These are phyloP conservation scores for Vitis hybrid DNA, from an alignment of 177 flowering plant species.

Conservation along the genomic window DNA sequence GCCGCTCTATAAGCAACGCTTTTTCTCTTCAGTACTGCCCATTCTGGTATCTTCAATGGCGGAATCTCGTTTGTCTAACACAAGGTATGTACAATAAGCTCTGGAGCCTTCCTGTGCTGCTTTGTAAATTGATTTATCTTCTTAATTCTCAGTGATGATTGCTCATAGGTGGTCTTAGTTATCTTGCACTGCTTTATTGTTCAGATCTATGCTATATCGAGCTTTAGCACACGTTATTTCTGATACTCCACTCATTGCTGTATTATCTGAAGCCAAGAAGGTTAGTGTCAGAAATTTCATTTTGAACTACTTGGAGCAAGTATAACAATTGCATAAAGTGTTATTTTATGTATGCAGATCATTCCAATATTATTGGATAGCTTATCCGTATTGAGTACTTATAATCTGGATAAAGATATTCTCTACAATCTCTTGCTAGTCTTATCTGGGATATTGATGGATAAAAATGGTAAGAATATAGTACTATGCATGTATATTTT, in stretches of 20 bases:
- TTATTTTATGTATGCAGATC: constrained; percentile 51
- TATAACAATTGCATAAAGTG: not conserved
- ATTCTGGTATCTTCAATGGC: constrained; percentile 52
- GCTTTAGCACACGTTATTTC: constrained; percentile 73
- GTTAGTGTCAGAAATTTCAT: constrained; percentile 29
- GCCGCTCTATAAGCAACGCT: constrained; percentile 91
- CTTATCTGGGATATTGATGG: constrained; percentile 75
- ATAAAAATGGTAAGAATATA: constrained; percentile 66
- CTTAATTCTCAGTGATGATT: not conserved
- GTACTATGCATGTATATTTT: not conserved
- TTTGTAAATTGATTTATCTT: not conserved
- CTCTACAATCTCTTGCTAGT: constrained; percentile 71
- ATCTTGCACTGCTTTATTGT: constrained; percentile 10
- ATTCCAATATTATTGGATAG: constrained; percentile 55
- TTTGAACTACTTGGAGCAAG: not conserved
- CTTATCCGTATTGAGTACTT: constrained; percentile 51
- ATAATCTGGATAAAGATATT: constrained; percentile 54
- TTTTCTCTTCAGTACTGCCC: constrained; percentile 72
- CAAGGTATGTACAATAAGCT: constrained; percentile 41
- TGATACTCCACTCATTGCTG: constrained; percentile 62
- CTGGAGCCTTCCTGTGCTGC: not conserved
- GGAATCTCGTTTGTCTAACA: constrained; percentile 44
- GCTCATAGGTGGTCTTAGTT: not conserved
- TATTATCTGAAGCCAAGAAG: constrained; percentile 68
- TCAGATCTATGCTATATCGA: constrained; percentile 68